phyloP scores from a whole-genome alignment of 768 basidiomycete genomes.

The Boletus tomentosulus region DNA sequence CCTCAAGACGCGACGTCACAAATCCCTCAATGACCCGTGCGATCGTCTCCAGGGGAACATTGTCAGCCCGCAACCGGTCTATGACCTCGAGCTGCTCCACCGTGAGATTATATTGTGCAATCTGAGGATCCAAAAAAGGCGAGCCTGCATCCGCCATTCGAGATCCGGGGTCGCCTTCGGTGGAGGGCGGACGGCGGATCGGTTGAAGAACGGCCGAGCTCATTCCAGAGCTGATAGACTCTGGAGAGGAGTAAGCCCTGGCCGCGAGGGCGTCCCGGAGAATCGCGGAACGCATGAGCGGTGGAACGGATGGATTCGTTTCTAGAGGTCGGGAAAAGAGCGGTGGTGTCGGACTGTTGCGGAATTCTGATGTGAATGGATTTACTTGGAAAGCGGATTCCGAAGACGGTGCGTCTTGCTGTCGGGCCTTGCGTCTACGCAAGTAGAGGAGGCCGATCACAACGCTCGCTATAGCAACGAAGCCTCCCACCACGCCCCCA shows the following conservation, averaged over 20 bases:
- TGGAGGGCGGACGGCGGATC: not conserved
- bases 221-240: not conserved
- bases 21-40: slow-evolving; percentile 13
- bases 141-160: not conserved
- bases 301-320: not conserved
- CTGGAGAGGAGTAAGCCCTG: not conserved
- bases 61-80: slow-evolving; percentile 5
- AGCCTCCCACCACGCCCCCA: slow-evolving; percentile 14
- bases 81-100: slow-evolving; percentile 12
- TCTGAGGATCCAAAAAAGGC: not conserved
- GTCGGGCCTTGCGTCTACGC: slow-evolving; percentile 5
- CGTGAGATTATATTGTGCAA: slow-evolving; percentile 4
- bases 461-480: not conserved
- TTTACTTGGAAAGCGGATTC: not conserved
- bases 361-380: slow-evolving; percentile 4
- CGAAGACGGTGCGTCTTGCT: not conserved
- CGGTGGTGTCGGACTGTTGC: not conserved
- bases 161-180: not conserved
- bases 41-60: slow-evolving; percentile 14
- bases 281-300: slow-evolving; percentile 8
- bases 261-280: slow-evolving; percentile 10
- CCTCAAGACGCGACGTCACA: not conserved
- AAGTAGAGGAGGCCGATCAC: slow-evolving; percentile 5
- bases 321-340: not conserved
- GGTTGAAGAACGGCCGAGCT: slow-evolving; percentile 1